Percentiles rank a stretch among this genome's conserved stretches.
Evolutionary conservation across 495 filamentous ascomycete genomes (phyloP).

Genomic region (Aspergillus sclerotioniger): DNA sequence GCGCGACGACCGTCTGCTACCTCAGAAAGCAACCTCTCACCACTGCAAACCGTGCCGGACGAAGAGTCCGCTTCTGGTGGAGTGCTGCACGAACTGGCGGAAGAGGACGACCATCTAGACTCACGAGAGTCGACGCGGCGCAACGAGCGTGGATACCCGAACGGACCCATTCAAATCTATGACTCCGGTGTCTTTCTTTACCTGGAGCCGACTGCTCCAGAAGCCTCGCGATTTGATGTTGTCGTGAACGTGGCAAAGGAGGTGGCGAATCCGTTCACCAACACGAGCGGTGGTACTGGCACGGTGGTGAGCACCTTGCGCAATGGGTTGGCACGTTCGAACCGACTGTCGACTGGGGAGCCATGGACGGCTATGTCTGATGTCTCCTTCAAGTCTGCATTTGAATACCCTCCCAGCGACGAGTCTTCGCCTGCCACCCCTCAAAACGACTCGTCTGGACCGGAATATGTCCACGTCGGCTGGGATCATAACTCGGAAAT

Average conservation of each 20-base stretch:
- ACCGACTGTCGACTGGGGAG: constrained; percentile 48
- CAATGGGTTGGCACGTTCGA: constrained; percentile 32
- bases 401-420: constrained; percentile 51
- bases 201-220: constrained; percentile 81
- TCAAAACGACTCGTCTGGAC: constrained; percentile 44
- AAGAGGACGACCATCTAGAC: constrained; percentile 78
- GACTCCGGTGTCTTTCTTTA: constrained; percentile 91
- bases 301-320: constrained; percentile 45
- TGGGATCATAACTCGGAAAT: constrained; percentile 99
- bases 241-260: constrained; percentile 95
- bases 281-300: constrained; percentile 31
- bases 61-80: constrained; percentile 25
- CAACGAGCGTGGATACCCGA: constrained; percentile 77
- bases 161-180: constrained; percentile 90
- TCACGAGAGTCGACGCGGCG: constrained; percentile 64
- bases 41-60: constrained; percentile 26
- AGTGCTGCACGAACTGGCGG: constrained; percentile 48
- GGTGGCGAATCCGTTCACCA: constrained; percentile 80
- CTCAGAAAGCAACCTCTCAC: constrained; percentile 28
- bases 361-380: constrained; percentile 71
- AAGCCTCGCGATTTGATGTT: constrained; percentile 84
- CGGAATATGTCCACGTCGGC: constrained; percentile 92
- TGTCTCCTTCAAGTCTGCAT: constrained; percentile 69
- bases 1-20: constrained; percentile 23
- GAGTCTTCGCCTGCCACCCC: constrained; percentile 60